Evolutionary conservation across 164 flowering plant species (phyloP), one percentile per base, ranked within the genome.

Genomic region (Macadamia integrifolia): DNA sequence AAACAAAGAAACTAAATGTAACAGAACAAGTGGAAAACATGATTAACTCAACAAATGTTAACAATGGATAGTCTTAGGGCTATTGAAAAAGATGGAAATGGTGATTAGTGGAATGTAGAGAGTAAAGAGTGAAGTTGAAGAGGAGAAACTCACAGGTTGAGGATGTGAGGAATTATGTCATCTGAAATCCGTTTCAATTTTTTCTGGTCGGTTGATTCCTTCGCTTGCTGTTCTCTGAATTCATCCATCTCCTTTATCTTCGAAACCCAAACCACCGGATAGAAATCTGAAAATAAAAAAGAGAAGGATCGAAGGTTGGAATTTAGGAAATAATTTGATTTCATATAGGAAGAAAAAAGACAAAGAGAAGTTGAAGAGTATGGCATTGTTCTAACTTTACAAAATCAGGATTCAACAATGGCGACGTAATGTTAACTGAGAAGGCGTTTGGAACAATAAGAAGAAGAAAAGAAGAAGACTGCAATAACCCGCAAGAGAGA

Each of bases 101-200:
- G 9, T 43, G 9, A 6, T 43, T 43, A 5, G 48, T 46, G 3
- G 7, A 46, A 46, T 46, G 50, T 2, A 35, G 8, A 49, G 53
- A 56, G 44, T 6, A 10, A 4, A 55, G 23, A 31, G 6, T 2
- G 60, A 15, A 49, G 4, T 63, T 32, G 13, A 6, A 55, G 50
- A 28, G 57, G 50, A 28, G 57, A 49, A 17, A 79, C 91, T 88
- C 74, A 89, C 92, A 89, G 68, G 69, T 82, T 85, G 65, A 89
- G 83, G 66, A 89, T 72, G 63, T 85, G 92, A 62, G 92, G 92
- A 30, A 89, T 61, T 32, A 89, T 79, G n/a, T 68, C 58, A 74
- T 85, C 89, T 43, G 86, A 67, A 58, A 80, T 23, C 35, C 77
- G 75, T 56, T 72, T 77, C 6, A 66, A 69, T 2, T 31, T 58